A percentile compares a stretch with the other conserved stretches of the same genome.
phyloP scores from a whole-genome alignment of 176 grass and related monocot species.

The Avena insularis region DNA sequence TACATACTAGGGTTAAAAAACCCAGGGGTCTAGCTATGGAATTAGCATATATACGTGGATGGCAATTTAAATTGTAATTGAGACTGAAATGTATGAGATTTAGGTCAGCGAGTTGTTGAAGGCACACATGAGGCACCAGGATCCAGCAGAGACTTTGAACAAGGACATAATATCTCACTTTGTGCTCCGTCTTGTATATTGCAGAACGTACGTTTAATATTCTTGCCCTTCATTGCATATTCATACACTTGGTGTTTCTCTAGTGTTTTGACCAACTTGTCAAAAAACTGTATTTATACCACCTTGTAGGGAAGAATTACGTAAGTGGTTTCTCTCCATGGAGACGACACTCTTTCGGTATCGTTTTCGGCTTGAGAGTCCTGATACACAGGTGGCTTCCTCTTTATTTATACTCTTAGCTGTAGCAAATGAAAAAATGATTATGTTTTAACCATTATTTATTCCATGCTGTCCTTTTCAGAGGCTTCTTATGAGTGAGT shows the following conservation, averaged over 20 bases:
- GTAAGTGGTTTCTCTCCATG: constrained; percentile 99
- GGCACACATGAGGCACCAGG: constrained; percentile 83
- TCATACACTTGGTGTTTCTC: background rate
- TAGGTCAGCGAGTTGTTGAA: constrained; percentile 83
- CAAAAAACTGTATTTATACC: background rate
- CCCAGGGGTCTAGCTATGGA: background rate
- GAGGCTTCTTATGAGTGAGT: constrained; percentile 90
- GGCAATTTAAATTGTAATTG: background rate
- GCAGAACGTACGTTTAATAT: constrained; percentile 80
- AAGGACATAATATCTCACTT: constrained; percentile 98
- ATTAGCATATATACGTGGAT: background rate
- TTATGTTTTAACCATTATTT: constrained; percentile 42
- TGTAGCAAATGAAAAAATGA: background rate
- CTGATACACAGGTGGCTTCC: constrained; percentile 83
- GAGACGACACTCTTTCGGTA: constrained; percentile 85
- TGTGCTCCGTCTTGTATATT: constrained; percentile 97
- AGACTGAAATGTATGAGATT: constrained; percentile 23
- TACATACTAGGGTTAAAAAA: background rate
- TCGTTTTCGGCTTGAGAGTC: constrained; percentile 73
- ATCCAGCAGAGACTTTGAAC: constrained; percentile 77
- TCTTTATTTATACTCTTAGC: background rate
- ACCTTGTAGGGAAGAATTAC: constrained; percentile 74
- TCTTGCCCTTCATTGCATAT: background rate
- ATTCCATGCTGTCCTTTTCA: constrained; percentile 34
- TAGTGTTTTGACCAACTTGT: constrained; percentile 20